Evolutionary conservation across 2,329 filamentous ascomycete species (phyloP), one percentile per base, ranked within the genome.

Genomic region (Claviceps arundinis): DNA sequence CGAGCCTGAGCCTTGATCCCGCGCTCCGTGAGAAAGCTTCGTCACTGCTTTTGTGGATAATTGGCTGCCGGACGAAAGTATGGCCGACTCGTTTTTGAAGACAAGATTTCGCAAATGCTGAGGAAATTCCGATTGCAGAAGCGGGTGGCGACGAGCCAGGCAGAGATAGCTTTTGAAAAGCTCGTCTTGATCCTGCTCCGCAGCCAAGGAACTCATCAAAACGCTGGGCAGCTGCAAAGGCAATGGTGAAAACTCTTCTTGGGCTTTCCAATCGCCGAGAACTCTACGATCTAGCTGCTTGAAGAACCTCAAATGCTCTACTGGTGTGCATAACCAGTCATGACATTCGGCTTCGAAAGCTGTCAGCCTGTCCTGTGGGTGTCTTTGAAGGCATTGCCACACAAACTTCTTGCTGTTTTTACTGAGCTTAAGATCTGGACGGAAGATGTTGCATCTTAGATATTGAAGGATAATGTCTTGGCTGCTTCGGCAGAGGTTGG

Each of bases 261-360:
- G 56, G 2, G 55, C 54, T 4, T 57, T 53, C 62, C 64, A 68
- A 38, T 58, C 56, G 13, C 55, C 55, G 46, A 63, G 24, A 26
- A 64, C 62, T 26, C 54, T 62, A 4, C 38, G 53, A 17, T 70
- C 68, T 44, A 70, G 56, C 9, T 59, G 48, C 47, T 58, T 50
- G 50, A 70, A 69, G 34, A 68, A 62, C 9, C 59, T 50, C 22
- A 61, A 44, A 42, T 69, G 63, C 4, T 58, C 62, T 40, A 57
- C 52, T 1, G 66, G 65, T 1, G 57, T 63, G 26, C 62, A 63
- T 13, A 70, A 55, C 68, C 68, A 70, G 37, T 61, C 59, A 44
- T 70, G 66, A 13, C 48, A 53, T 50, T 58, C 57, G 3, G 66
- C 65, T 37, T 63, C 57, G 3, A 41, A 11, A 1, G 64, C 60